These are phyloP conservation scores for Cryptosporidium sp. DNA, from an alignment of 169 alveolate species.

Conservation along the genomic window DNA sequence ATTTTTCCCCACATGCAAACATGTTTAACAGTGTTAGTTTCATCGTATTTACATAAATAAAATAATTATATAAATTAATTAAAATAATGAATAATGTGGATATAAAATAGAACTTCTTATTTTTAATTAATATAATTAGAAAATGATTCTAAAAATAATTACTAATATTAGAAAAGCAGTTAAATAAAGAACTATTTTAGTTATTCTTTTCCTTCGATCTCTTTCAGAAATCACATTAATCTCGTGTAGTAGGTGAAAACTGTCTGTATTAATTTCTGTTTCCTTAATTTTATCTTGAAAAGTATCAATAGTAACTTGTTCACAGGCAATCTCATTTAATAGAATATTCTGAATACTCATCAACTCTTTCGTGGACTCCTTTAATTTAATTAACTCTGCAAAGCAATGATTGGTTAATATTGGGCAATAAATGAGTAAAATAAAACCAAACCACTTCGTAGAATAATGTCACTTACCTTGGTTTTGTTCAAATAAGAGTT, in stretches of 20 bases:
- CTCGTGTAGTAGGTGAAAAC: constrained; percentile 18
- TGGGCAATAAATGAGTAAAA: background rate
- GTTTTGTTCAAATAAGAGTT: constrained; percentile 29
- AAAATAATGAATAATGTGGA: background rate
- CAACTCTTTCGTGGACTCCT: constrained; percentile 34
- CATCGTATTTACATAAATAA: background rate
- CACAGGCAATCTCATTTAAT: background rate
- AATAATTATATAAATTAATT: background rate
- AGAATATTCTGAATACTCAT: constrained; percentile 7
- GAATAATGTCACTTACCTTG: constrained; percentile 28
- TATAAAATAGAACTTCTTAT: background rate
- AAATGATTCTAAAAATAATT: background rate
- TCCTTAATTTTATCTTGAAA: constrained; percentile 13
- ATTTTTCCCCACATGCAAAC: constrained; percentile 5
- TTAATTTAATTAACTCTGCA: constrained; percentile 11
- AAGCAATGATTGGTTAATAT: background rate
- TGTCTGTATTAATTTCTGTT: constrained; percentile 10
- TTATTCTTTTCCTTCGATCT: background rate
- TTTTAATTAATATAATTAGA: background rate
- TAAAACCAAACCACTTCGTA: background rate
- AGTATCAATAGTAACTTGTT: background rate
- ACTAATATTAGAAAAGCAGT: background rate
- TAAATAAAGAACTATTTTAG: background rate
- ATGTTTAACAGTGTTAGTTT: background rate
- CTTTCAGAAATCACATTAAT: constrained; percentile 26